phyloP scores from a whole-genome alignment of 208 protist species.

The Trypanosoma mega region DNA sequence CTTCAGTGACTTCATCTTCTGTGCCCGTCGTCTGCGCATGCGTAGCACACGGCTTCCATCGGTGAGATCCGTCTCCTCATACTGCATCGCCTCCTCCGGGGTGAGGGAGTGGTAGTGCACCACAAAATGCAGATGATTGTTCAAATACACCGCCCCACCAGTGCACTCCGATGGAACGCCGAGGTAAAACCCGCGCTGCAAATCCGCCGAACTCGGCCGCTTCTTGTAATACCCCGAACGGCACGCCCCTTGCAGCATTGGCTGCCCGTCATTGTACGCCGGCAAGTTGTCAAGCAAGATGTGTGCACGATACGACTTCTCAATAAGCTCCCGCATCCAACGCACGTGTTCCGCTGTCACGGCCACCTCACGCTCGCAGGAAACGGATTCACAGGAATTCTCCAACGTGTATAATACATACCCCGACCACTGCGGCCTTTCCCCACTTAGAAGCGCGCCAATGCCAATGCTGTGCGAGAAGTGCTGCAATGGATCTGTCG shows the following conservation, averaged over 20 bases:
- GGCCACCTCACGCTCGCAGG: background rate
- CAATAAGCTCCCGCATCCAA: constrained; percentile 25
- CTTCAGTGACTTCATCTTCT: background rate
- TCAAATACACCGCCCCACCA: constrained; percentile 20
- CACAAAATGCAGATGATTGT: constrained; percentile 38
- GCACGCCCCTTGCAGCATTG: background rate
- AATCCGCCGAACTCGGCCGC: background rate
- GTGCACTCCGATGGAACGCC: constrained; percentile 18
- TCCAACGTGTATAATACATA: constrained; percentile 40
- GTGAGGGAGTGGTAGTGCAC: constrained; percentile 25
- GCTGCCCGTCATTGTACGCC: constrained; percentile 8
- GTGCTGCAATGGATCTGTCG: too few species aligned
- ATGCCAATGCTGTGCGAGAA: background rate
- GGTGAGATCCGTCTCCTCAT: background rate
- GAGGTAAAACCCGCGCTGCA: constrained; percentile 6
- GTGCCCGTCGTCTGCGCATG: background rate
- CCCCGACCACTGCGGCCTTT: constrained; percentile 79
- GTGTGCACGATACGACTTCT: constrained; percentile 30
- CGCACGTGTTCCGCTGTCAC: constrained; percentile 15
- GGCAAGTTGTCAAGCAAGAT: constrained; percentile 35
- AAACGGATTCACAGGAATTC: background rate
- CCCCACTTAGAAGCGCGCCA: constrained; percentile 88
- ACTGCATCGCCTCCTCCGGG: constrained; percentile 3
- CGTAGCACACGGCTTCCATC: background rate
- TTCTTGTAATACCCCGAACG: background rate